phyloP scores from a whole-genome alignment of 2,329 filamentous ascomycete genomes.

The Xenosphaeropsis pyriputrescens region DNA sequence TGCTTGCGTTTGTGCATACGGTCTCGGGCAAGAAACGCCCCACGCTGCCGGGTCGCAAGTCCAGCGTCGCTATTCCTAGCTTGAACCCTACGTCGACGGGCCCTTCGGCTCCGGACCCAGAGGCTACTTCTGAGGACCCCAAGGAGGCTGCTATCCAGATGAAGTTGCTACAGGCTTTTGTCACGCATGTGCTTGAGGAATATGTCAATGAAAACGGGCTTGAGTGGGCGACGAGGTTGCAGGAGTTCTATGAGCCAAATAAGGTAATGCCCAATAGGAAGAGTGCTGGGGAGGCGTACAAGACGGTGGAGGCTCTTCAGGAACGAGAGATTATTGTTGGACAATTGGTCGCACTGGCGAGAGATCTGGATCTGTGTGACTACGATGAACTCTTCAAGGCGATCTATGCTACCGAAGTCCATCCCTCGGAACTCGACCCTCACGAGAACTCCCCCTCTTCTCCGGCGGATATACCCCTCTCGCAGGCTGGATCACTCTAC shows the following conservation, averaged over 20 bases:
- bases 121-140: slow-evolving; percentile 36
- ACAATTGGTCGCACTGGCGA: slow-evolving; percentile 45
- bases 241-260: slow-evolving; percentile 54
- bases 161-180: slow-evolving; percentile 57
- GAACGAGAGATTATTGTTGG: slow-evolving; percentile 54
- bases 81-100: slow-evolving; percentile 38
- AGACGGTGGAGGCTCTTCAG: slow-evolving; percentile 44
- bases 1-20: slow-evolving; percentile 56
- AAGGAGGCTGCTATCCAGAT: slow-evolving; percentile 46
- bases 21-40: slow-evolving; percentile 55
- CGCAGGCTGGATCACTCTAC: slow-evolving; percentile 41
- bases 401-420: slow-evolving; percentile 27
- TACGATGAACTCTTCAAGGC: slow-evolving; percentile 28
- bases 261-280: slow-evolving; percentile 44
- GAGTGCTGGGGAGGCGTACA: slow-evolving; percentile 49
- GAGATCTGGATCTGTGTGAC: slow-evolving; percentile 38
- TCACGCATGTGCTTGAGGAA: slow-evolving; percentile 63
- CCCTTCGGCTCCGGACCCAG: slow-evolving; percentile 45
- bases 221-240: slow-evolving; percentile 47
- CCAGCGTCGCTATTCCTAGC: slow-evolving; percentile 36
- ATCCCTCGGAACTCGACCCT: slow-evolving; percentile 19
- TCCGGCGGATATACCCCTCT: slow-evolving; percentile 38
- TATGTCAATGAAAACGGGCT: slow-evolving; percentile 49
- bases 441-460: slow-evolving; percentile 30
- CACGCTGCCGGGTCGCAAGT: slow-evolving; percentile 40